Evolutionary conservation across 441 rosid species (phyloP).

Genomic region (Populus hybrid): DNA sequence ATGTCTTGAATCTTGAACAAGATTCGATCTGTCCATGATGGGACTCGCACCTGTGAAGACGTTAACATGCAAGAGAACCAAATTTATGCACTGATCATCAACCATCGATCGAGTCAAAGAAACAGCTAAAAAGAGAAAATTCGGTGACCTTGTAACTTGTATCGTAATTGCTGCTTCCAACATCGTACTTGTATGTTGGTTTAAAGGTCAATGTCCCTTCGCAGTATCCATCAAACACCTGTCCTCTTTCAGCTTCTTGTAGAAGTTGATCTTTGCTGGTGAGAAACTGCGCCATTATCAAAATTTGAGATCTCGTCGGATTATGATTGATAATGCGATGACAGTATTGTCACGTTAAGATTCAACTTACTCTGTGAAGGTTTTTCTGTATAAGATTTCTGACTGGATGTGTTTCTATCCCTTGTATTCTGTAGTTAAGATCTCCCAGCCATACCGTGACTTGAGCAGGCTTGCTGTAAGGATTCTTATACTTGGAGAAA

Average conservation of each 20-base stretch:
- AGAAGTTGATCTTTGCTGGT: conserved; percentile 65
- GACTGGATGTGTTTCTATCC: conserved; percentile 44
- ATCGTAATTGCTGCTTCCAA: conserved; percentile 64
- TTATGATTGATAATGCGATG: too few relatives aligned
- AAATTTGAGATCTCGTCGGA: too few relatives aligned
- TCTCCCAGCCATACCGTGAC: conserved; percentile 73
- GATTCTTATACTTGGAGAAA: conserved; percentile 40
- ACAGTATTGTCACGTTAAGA: too few relatives aligned
- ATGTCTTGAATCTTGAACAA: conserved; percentile 55
- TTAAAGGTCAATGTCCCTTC: conserved; percentile 68
- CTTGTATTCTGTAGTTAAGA: conserved; percentile 63
- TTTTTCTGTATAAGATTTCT: conserved; percentile 49
- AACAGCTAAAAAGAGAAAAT: background rate
- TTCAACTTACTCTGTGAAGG: conserved; percentile 44
- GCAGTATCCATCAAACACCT: conserved; percentile 54
- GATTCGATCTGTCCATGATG: conserved; percentile 78
- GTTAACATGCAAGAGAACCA: background rate
- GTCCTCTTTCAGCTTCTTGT: conserved; percentile 69
- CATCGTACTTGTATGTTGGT: conserved; percentile 63
- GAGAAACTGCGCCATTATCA: conserved; percentile 37
- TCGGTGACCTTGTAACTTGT: conserved; percentile 50
- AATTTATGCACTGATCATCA: background rate
- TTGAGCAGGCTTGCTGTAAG: conserved; percentile 39
- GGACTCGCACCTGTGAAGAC: conserved; percentile 49
- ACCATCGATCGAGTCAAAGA: background rate